Conservation (phyloP, 441 rosid species). For the Syzygium syzygioides region DNA sequence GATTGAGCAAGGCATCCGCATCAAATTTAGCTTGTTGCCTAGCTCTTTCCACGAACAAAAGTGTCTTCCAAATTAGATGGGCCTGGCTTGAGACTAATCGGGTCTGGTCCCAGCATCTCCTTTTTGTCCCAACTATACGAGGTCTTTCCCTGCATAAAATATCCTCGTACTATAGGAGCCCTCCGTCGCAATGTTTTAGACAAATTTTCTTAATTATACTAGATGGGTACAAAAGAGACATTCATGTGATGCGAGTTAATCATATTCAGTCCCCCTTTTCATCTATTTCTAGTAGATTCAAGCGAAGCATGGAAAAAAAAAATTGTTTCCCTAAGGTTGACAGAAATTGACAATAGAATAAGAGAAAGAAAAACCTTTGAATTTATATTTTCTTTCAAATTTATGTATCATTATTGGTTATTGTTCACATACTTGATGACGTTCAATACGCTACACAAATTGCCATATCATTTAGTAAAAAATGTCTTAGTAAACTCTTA, state of each 20-base stretch:
- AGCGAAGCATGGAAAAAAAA: neutral
- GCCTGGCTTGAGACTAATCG: neutral
- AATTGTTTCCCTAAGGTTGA: neutral
- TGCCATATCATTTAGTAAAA: neutral
- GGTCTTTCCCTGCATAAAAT: neutral
- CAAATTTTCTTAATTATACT: neutral
- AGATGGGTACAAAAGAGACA: neutral
- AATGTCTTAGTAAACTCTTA: neutral
- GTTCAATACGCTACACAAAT: neutral
- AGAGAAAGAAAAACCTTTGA: neutral
- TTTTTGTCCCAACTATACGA: neutral
- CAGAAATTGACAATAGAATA: neutral
- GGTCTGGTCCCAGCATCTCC: neutral
- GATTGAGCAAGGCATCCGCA: too few relatives aligned
- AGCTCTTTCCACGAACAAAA: neutral
- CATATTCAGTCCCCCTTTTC: neutral
- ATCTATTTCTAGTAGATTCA: neutral
- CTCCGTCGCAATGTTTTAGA: neutral
- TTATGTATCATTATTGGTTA: neutral
- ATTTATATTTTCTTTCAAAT: neutral
- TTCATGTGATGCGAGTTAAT: neutral
- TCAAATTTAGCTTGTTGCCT: too few relatives aligned
- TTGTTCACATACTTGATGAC: neutral
- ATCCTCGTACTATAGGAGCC: neutral
- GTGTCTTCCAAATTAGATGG: neutral